Conservation (phyloP, 106 monocot species). For the Phalaenopsis equestris region DNA sequence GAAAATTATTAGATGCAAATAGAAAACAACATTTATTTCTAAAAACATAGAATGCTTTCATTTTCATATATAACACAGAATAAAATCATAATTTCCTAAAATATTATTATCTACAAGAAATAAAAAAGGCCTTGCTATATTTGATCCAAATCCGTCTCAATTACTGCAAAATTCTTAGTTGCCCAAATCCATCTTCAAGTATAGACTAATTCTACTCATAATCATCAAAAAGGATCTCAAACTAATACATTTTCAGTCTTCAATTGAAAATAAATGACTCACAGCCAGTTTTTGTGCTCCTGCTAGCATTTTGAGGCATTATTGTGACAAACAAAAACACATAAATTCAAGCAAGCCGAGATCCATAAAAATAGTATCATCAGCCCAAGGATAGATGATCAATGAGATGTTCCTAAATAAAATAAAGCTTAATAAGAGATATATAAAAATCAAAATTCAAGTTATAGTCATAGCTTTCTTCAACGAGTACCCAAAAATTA, state of each 20-base stretch:
- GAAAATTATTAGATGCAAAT: neutral
- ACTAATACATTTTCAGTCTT: neutral
- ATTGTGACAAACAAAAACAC: neutral
- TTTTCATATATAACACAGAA: neutral
- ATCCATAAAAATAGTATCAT: neutral
- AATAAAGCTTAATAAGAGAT: neutral
- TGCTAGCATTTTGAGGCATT: neutral
- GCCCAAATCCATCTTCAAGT: neutral
- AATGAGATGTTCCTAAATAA: neutral
- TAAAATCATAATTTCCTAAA: neutral
- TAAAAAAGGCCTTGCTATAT: neutral
- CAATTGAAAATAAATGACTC: neutral
- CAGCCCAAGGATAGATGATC: neutral
- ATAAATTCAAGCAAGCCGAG: neutral
- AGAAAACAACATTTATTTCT: no score
- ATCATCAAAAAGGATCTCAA: neutral
- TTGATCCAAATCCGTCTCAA: neutral
- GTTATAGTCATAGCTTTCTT: neutral
- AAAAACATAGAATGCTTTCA: neutral
- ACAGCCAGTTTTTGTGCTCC: neutral
- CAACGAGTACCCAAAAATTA: neutral
- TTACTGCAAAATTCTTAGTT: no score
- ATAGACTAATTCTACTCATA: neutral
- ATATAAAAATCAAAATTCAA: neutral
- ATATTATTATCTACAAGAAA: neutral